phyloP scores from a whole-genome alignment of 495 filamentous ascomycete genomes.

The Penicillium crystallinum region DNA sequence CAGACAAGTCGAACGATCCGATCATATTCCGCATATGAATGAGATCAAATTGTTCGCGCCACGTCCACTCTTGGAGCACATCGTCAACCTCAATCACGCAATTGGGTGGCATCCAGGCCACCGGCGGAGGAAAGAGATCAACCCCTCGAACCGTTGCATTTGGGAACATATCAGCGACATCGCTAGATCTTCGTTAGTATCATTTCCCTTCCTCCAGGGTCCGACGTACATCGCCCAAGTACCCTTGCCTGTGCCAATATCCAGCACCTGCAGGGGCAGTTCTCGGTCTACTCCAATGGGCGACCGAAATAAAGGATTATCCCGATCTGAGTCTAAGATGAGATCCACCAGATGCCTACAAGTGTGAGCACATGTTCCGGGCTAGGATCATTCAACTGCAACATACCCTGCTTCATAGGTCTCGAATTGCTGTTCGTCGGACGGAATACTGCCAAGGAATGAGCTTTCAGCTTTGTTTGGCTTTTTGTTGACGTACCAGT shows the following conservation, averaged over 20 bases:
- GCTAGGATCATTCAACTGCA: not conserved
- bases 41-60: conserved; percentile 27
- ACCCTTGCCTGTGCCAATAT: conserved; percentile 20
- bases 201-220: not conserved
- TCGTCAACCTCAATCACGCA: conserved; percentile 20
- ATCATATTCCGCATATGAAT: conserved; percentile 30
- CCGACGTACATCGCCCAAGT: conserved; percentile 21
- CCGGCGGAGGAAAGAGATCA: conserved; percentile 23
- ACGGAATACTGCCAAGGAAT: conserved; percentile 8
- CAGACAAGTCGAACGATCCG: conserved; percentile 14
- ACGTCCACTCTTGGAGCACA: conserved; percentile 26
- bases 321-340: conserved; percentile 12
- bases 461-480: not conserved
- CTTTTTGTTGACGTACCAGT: not conserved
- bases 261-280: conserved; percentile 9
- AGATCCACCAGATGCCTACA: conserved; percentile 13
- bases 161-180: conserved; percentile 20
- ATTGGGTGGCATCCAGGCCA: conserved; percentile 20
- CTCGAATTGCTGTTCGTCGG: conserved; percentile 17
- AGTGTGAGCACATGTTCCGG: not conserved
- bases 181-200: conserved; percentile 3
- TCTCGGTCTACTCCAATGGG: conserved; percentile 7
- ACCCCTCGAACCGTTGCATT: conserved; percentile 22
- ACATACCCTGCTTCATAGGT: conserved; percentile 18
- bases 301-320: conserved; percentile 18